Percentiles rank a stretch among this genome's conserved stretches.
These are phyloP conservation scores for Peterozyma xylosa DNA, from an alignment of 805 yeast species.

Conservation along the genomic window DNA sequence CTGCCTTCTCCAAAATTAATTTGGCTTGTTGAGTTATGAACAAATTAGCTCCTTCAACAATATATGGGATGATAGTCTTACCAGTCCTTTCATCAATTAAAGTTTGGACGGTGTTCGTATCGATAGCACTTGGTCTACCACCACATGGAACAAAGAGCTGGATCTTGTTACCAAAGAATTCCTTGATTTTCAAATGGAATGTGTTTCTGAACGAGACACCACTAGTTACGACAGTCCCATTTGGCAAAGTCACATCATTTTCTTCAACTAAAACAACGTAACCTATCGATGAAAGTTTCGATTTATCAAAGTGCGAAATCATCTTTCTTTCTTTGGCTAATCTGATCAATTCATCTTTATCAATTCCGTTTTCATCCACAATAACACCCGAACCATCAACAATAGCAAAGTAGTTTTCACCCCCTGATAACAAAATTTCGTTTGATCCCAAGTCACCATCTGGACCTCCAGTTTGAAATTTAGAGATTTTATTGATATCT, in stretches of 20 bases:
- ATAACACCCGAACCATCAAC: constrained; percentile 96
- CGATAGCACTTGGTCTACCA: constrained; percentile 96
- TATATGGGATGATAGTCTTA: constrained; percentile 69
- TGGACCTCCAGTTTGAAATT: constrained; percentile 98
- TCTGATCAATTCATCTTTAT: constrained; percentile 68
- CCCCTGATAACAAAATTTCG: constrained; percentile 79
- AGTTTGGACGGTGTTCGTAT: constrained; percentile 68
- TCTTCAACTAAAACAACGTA: constrained; percentile 84
- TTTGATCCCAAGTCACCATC: constrained; percentile 97
- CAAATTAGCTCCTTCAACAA: constrained; percentile 96
- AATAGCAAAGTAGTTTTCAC: constrained; percentile 78
- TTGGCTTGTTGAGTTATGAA: constrained; percentile 94
- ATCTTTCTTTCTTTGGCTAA: constrained; percentile 74
- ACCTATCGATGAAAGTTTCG: constrained; percentile 66
- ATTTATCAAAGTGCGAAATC: constrained; percentile 60
- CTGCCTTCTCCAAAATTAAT: constrained; percentile 77
- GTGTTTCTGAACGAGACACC: constrained; percentile 89
- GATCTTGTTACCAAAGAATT: constrained; percentile 54
- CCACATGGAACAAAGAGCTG: constrained; percentile 97
- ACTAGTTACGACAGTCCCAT: constrained; percentile 65
- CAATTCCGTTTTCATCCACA: constrained; percentile 85
- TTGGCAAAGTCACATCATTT: constrained; percentile 68
- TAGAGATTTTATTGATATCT: constrained; percentile 50
- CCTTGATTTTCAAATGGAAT: constrained; percentile 71
- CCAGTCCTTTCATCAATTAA: constrained; percentile 74